Evolutionary conservation across 139 green algal species (phyloP).

Genomic region (Microglena sp.): DNA sequence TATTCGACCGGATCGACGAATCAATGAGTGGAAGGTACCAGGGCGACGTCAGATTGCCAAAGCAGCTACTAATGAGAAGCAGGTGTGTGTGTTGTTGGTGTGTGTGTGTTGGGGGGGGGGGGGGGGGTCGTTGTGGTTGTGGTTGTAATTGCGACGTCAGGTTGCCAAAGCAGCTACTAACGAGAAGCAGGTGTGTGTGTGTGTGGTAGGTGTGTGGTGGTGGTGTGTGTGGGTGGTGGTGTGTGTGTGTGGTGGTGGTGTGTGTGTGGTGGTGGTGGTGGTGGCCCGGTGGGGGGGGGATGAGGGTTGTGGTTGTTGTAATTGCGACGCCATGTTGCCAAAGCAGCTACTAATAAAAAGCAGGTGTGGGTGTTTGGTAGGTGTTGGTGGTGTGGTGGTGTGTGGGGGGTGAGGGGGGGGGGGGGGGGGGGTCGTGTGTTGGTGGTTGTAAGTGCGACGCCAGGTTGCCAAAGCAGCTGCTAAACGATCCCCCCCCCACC

Average conservation of each 20-base stretch:
- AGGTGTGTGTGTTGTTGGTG: slow-evolving; percentile 36
- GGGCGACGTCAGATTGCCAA: slow-evolving; percentile 56
- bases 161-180: slow-evolving; percentile 65
- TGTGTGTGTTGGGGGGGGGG: no score
- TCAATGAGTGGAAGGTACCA: slow-evolving; percentile 94
- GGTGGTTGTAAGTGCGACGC: no score
- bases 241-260: no score
- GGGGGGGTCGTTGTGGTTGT: no score
- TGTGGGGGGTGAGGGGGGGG: no score
- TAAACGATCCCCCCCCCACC: no score
- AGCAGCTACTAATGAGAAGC: slow-evolving; percentile 65
- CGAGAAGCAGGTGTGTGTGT: slow-evolving; percentile 53
- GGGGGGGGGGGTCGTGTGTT: no score
- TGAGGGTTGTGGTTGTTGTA: no score
- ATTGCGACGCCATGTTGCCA: slow-evolving; percentile 48
- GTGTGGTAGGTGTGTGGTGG: no score
- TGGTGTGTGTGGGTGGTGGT: no score
- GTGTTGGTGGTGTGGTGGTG: slow-evolving; percentile 14
- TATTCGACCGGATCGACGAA: slow-evolving; percentile 77
- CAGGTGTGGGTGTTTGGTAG: slow-evolving; percentile 53
- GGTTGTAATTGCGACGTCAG: slow-evolving; percentile 34
- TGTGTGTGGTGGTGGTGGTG: background rate
- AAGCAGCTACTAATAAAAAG: slow-evolving; percentile 61
- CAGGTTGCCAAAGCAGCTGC: slow-evolving; percentile 50
- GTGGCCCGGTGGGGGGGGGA: no score